A percentile compares a stretch with the other conserved stretches of the same genome.
These are phyloP conservation scores for Calonectria montana DNA, from an alignment of 2,329 filamentous ascomycete genomes.

Conservation along the genomic window DNA sequence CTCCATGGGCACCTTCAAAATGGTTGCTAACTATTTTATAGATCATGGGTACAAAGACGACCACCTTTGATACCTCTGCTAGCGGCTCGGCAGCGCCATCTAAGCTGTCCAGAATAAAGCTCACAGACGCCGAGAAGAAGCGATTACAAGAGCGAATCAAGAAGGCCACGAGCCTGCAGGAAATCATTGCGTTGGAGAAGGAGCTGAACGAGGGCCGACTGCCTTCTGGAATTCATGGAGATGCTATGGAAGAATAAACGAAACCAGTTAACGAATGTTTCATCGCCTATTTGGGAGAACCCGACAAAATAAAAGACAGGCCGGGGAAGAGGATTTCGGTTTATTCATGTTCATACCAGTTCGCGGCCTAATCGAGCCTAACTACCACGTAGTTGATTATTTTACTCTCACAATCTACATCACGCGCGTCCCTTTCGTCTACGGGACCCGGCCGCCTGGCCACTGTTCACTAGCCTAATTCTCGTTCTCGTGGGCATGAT, in stretches of 20 bases:
- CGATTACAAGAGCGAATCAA: constrained; percentile 87
- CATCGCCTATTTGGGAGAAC: constrained; percentile 15
- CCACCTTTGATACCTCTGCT: constrained; percentile 71
- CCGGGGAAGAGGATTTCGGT: constrained; percentile 26
- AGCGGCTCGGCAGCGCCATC: constrained; percentile 59
- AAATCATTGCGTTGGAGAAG: constrained; percentile 92
- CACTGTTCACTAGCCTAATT: background rate
- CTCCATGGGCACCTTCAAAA: too few species aligned
- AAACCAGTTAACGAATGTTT: constrained; percentile 6
- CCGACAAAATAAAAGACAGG: constrained; percentile 28
- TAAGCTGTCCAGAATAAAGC: constrained; percentile 81
- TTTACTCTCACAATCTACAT: constrained; percentile 17
- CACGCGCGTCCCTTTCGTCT: background rate
- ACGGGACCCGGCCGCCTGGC: background rate
- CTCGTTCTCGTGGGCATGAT: background rate
- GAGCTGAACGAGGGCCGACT: constrained; percentile 90
- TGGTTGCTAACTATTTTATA: constrained; percentile 44
- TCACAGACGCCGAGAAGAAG: constrained; percentile 90
- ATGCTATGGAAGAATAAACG: constrained; percentile 70
- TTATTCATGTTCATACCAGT: constrained; percentile 28
- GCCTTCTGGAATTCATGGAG: constrained; percentile 72
- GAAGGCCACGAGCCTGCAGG: constrained; percentile 88
- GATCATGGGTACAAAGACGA: constrained; percentile 88
- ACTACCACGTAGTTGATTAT: constrained; percentile 14
- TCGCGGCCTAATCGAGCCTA: constrained; percentile 20